Evolutionary conservation across 2,329 filamentous ascomycete genomes (phyloP).

Genomic region (Colletotrichum sublineola): DNA sequence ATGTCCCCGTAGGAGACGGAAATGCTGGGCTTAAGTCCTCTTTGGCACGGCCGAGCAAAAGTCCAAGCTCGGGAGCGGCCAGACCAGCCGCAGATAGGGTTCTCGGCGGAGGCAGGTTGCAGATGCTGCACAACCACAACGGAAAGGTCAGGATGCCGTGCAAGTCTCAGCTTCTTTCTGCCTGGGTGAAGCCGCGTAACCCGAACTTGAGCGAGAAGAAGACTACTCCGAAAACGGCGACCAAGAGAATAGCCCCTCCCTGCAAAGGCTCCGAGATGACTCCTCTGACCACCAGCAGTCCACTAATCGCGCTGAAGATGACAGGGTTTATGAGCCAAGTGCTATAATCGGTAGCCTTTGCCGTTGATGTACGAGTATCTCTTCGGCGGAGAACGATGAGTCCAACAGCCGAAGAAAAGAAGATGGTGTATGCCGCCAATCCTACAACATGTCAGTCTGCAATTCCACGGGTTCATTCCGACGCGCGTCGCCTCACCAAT

Average conservation of each 20-base stretch:
- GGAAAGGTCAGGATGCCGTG: constrained; percentile 5
- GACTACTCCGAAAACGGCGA: constrained; percentile 47
- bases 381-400: constrained; percentile 46
- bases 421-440: constrained; percentile 46
- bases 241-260: constrained; percentile 47
- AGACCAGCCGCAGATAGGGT: not conserved
- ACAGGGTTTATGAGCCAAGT: constrained; percentile 47
- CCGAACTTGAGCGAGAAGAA: constrained; percentile 45
- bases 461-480: not conserved
- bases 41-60: not conserved
- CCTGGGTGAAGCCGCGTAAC: constrained; percentile 42
- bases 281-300: constrained; percentile 48
- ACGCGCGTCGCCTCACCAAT: constrained; percentile 39
- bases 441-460: constrained; percentile 34
- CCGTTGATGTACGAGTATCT: constrained; percentile 40
- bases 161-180: constrained; percentile 19
- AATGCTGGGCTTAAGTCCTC: not conserved
- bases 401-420: constrained; percentile 46
- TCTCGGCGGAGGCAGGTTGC: constrained; percentile 1
- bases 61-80: constrained; percentile 8
- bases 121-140: constrained; percentile 16
- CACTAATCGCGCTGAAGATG: constrained; percentile 47
- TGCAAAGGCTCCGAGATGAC: constrained; percentile 47
- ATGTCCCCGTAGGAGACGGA: not conserved
- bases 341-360: constrained; percentile 41